A percentile compares a stretch with the other conserved stretches of the same genome.
Conservation (phyloP, 129 eudicot species). For the Apium graveolens region DNA sequence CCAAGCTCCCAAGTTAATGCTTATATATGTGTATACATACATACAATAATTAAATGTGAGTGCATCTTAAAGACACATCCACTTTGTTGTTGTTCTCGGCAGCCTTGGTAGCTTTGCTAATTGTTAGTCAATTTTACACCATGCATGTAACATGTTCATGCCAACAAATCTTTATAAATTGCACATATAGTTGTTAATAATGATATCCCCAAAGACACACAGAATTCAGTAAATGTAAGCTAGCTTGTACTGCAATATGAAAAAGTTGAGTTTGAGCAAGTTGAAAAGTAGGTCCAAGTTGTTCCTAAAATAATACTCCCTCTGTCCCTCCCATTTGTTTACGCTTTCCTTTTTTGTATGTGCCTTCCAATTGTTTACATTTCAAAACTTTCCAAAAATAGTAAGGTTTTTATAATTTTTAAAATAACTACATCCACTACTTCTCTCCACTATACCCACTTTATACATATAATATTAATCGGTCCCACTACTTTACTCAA, state of each 20-base stretch:
- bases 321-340: no score
- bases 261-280: not conserved
- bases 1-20: not conserved
- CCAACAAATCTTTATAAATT: not conserved
- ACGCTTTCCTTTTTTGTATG: no score
- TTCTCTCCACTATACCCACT: no score
- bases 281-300: not conserved
- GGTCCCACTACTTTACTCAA: no score
- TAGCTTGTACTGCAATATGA: not conserved
- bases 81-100: not conserved
- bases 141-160: not conserved
- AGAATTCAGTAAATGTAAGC: not conserved
- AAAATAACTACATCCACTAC: no score
- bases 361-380: no score
- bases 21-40: not conserved
- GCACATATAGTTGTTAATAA: not conserved
- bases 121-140: constrained; percentile 6
- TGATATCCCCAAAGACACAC: not conserved
- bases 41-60: not conserved
- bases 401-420: no score
- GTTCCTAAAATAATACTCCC: not conserved
- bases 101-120: constrained; percentile 6
- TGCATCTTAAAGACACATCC: not conserved
- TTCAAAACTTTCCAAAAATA: no score
- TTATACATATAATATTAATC: no score